Base-by-base conservation (phyloP, 176 grass and related monocot species). In the Oryza longistaminata region DNA sequence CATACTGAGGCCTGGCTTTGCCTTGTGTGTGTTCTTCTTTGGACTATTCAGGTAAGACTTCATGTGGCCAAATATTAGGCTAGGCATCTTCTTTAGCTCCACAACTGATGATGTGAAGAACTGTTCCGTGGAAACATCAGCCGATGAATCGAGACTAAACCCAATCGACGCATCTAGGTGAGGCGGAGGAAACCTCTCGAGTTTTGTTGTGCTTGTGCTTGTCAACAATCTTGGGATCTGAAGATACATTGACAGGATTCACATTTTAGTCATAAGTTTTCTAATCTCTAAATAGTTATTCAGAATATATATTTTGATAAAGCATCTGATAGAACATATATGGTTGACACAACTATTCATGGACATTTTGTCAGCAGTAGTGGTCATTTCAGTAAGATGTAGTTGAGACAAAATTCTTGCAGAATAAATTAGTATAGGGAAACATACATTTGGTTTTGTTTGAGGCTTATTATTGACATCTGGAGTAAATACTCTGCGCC, bases 121-220 rank as follows among this genome's bases (percentile, higher is more conserved):
- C 71, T 95, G 87, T 19, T 92, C 80, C 0, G 77, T 76, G 27
- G 81, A 71, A 74, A 22, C 73, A 50, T 89, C 91, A 49, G 35
- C 72, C 0, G 72, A 84, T 13, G 79, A 39, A 53, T 92, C 90
- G 7, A 91, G 3, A 27, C 87, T 85, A 75, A 74, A 60, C 24
- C 97, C 97, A 8, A 94, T 96, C 19, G 97, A 88, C 2, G 85
- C 97, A 50, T 99, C 97, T 9, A 99, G 87, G 83, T 99, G 97
- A 33, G 97, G 97, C 4, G 97, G 97, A 14, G 97, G 97, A 78
- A 99, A 99, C 61, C 85, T 99, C 64, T 99, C 94, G 12, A 76
- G 73, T 81, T 89, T 94, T 70, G 87, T 92, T 70, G 83, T 86
- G 65, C 97, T 99, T 17, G 90, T 82, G 79, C 92, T 96, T 1